These are phyloP conservation scores for Crucibulum laeve DNA, from an alignment of 768 basidiomycete genomes.

Conservation along the genomic window DNA sequence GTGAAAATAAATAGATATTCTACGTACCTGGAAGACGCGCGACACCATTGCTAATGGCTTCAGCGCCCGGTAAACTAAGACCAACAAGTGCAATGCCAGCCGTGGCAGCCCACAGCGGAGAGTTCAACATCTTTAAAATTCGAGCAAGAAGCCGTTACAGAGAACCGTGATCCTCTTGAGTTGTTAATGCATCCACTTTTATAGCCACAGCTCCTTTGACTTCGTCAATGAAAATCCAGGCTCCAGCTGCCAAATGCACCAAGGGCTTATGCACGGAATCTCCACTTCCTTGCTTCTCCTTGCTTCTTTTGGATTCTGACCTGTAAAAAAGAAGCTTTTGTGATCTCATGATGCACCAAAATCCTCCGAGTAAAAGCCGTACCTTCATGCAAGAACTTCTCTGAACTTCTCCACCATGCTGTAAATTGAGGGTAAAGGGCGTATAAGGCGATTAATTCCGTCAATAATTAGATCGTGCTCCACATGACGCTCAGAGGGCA, in stretches of 20 bases:
- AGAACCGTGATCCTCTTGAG: too few relatives aligned
- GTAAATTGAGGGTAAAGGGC: too few relatives aligned
- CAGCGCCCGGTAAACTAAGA: slow-evolving; percentile 9
- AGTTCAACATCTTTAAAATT: slow-evolving; percentile 15
- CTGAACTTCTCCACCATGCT: too few relatives aligned
- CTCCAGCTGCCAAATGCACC: too few relatives aligned
- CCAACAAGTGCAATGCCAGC: slow-evolving; percentile 9
- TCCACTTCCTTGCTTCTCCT: background rate
- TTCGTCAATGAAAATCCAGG: too few relatives aligned
- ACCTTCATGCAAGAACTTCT: background rate
- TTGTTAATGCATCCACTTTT: too few relatives aligned
- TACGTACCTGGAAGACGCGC: slow-evolving; percentile 32
- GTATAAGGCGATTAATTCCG: slow-evolving; percentile 9
- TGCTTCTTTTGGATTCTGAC: background rate
- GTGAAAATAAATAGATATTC: background rate
- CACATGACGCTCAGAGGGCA: slow-evolving; percentile 10
- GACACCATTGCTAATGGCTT: slow-evolving; percentile 26
- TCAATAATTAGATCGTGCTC: slow-evolving; percentile 8
- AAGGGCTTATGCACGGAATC: too few relatives aligned
- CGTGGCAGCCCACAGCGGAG: slow-evolving; percentile 15
- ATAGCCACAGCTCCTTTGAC: too few relatives aligned
- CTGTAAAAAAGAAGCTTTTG: slow-evolving; percentile 4
- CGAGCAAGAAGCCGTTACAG: too few relatives aligned
- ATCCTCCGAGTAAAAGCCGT: slow-evolving; percentile 15
- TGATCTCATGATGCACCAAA: slow-evolving; percentile 7